Conservation (phyloP, 208 protist species). For the Tetramitus jugosus region DNA sequence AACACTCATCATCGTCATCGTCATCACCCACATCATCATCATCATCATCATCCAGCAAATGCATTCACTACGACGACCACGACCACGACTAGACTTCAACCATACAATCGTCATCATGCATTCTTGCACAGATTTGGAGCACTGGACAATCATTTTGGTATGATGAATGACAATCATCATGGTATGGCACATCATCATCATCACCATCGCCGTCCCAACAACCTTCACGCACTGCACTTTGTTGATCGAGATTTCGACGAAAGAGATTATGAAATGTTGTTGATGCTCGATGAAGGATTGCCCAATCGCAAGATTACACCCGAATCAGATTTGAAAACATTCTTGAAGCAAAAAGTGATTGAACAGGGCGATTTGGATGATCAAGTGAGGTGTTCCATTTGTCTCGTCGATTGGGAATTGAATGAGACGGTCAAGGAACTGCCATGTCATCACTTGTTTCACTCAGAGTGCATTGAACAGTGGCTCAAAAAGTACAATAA, state of each 20-base stretch:
- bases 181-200: too few relatives aligned
- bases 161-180: too few relatives aligned
- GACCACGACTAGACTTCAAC: too few relatives aligned
- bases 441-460: slow-evolving; percentile 9
- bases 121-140: too few relatives aligned
- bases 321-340: not conserved
- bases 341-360: not conserved
- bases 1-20: not conserved
- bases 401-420: not conserved
- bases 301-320: not conserved
- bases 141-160: too few relatives aligned
- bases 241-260: slow-evolving; percentile 9
- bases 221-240: too few relatives aligned
- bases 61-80: too few relatives aligned
- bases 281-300: not conserved
- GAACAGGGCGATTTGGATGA: not conserved
- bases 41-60: not conserved
- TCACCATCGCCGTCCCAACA: too few relatives aligned
- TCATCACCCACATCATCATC: not conserved
- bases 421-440: not conserved
- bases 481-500: not conserved
- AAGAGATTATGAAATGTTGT: slow-evolving; percentile 6
- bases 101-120: too few relatives aligned
- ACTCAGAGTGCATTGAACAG: not conserved
- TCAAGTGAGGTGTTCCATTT: not conserved